phyloP scores from a whole-genome alignment of 148 eudicot genomes.

The Chenopodium berlandieri region DNA sequence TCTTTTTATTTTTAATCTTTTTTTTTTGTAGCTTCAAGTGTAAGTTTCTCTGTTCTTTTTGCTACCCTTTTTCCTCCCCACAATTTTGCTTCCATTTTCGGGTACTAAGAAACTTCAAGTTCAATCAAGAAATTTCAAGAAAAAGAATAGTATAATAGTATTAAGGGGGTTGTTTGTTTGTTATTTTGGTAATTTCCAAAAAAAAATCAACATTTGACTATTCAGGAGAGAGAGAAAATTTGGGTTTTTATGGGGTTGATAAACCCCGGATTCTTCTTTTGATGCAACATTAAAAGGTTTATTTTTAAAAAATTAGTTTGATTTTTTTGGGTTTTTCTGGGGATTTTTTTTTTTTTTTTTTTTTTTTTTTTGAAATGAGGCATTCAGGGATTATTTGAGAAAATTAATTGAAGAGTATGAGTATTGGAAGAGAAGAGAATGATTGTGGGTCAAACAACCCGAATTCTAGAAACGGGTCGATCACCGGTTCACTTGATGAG shows the following conservation, averaged over 20 bases:
- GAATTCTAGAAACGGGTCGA: constrained; percentile 44
- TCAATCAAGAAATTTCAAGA: constrained; percentile 17
- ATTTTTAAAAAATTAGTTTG: neutral
- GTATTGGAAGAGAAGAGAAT: constrained; percentile 32
- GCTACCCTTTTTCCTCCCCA: constrained; percentile 7
- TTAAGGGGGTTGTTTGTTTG: neutral
- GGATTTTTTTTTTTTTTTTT: neutral
- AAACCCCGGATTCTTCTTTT: constrained; percentile 11
- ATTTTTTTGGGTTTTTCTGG: constrained; percentile 2
- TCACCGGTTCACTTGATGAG: constrained; percentile 54
- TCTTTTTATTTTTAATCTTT: neutral
- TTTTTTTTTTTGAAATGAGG: constrained; percentile 30
- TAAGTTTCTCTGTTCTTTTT: constrained; percentile 21
- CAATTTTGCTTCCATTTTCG: constrained; percentile 20
- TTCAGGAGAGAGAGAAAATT: neutral
- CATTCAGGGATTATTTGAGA: constrained; percentile 38
- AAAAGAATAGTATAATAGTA: too few species aligned
- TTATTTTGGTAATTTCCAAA: constrained; percentile 13
- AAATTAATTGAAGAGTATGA: constrained; percentile 34
- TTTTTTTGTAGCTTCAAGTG: constrained; percentile 23
- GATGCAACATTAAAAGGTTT: constrained; percentile 3
- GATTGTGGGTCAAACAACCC: constrained; percentile 34
- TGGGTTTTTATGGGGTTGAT: constrained; percentile 10
- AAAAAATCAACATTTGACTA: constrained; percentile 25
- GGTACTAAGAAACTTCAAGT: constrained; percentile 26